Base-by-base conservation (phyloP, 805 yeast genomes). In the Pachysolen tannophilus region DNA sequence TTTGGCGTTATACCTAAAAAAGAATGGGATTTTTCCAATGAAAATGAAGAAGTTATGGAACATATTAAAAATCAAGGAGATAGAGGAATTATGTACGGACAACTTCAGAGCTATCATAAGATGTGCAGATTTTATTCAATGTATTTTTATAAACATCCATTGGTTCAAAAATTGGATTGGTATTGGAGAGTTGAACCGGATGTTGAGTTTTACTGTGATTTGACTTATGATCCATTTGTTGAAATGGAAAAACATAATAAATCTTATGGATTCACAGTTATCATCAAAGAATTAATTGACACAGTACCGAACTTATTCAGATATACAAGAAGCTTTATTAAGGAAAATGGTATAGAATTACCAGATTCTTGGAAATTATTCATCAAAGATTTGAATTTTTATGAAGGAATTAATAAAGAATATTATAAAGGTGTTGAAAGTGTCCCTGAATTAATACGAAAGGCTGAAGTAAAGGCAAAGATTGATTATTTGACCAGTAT, bases 111-210 rank as follows among this genome's bases (percentile, higher is more conserved):
- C 5, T 92, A 90, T 52, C 97, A 90, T 55, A 81, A 82, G 50
- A 90, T 90, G 97, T 90, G 97, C 54, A 69, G 96, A n/a, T 88
- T 79, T 53, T 85, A 83, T 52, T 76, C 94, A 0, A 95, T 95
- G 1, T 65, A 67, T 38, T 90, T 90, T 51, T 85, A 74, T 60
- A 73, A 78, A 40, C 96, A 90, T 55, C 82, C 82, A 5, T 52
- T 84, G 42, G 79, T 90, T 28, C 57, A 58, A 33, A 69, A 75
- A 40, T 68, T 76, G 37, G 86, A 87, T 42, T 90, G 95, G 94
- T 90, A 87, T 59, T 88, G 97, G 96, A 69, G 97, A 37, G 86
- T 92, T 9, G 98, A 92, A 56, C 97, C 97, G 3, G 82, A 82
- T 44, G 92, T 90, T 27, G 79, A 83, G 44, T 86, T 85, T 52